Base-by-base conservation (phyloP, 2,329 filamentous ascomycete species). In the Bipolaris gigantea region DNA sequence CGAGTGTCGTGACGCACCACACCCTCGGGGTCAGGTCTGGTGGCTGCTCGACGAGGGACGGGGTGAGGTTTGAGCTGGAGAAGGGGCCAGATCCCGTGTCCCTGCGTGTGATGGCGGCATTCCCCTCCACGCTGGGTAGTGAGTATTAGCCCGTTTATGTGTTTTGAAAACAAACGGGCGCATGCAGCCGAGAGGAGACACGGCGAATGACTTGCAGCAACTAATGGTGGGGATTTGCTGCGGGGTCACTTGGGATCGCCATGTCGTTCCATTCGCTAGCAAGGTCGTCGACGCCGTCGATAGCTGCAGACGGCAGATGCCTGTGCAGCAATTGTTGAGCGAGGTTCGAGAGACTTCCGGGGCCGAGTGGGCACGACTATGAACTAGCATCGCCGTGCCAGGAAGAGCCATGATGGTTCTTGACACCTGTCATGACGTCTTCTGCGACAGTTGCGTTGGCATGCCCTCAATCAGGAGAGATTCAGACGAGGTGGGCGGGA, bases 171-270 rank as follows among this genome's bases (percentile, higher is more conserved):
- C 32, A 45, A 49, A 57, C 60, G 61, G 64, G 46, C 56, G 49
- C 42, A 59, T 53, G 62, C 53, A 61, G 59, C 63, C 63, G 61
- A 63, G 61, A 59, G 62, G 61, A 63, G 64, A 63, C 56, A 57
- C 59, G 60, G 65, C 60, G 62, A 68, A 67, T 73, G 70, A 71
- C 70, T 71, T 73, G 70, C 70, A 73, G 46, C 66, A 63, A 59
- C 62, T 72, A 71, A 69, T 64, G 64, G 59, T 61, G 59, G 60
- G 59, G 50, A 53, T 54, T 59, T 52, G 61, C 56, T 61, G 71
- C 65, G 67, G 67, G 68, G 67, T 65, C 60, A 57, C 57, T 60
- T 61, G 48, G 57, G 44, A 46, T 47, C 45, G 44, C 35, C 51
- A 45, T 16, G 42, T 36, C 45, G 44, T 57, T 42, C 59, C 41